phyloP scores from a whole-genome alignment of 225 moss, liverwort and hornwort species.

The Polytrichum formosum region DNA sequence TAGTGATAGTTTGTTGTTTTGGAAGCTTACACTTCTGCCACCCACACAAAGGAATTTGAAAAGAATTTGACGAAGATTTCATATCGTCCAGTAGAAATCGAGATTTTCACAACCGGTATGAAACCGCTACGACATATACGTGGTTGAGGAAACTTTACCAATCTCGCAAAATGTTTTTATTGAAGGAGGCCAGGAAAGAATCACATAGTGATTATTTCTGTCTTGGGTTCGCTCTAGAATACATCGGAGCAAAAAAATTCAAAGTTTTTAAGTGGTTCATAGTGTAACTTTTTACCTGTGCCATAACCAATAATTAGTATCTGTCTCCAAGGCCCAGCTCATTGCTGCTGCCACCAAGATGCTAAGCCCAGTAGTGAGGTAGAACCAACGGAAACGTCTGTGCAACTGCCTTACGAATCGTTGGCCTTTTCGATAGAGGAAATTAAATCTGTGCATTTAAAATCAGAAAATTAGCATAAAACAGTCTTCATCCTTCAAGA shows the following conservation, averaged over 20 bases:
- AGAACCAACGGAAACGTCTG: slow-evolving; percentile 60
- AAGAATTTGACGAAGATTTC: too few species aligned
- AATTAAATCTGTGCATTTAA: slow-evolving; percentile 16
- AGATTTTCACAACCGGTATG: too few species aligned
- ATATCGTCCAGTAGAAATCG: too few species aligned
- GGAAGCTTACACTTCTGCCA: too few species aligned
- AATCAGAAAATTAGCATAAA: neutral
- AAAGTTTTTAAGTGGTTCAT: too few species aligned
- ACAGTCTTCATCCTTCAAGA: too few species aligned
- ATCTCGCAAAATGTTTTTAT: too few species aligned
- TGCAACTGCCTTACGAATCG: slow-evolving; percentile 24
- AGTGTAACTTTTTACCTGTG: slow-evolving; percentile 56
- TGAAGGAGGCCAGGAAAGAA: too few species aligned
- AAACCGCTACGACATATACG: too few species aligned
- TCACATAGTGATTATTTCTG: neutral
- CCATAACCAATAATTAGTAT: slow-evolving; percentile 82
- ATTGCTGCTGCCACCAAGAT: slow-evolving; percentile 52
- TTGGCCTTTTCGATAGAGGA: slow-evolving; percentile 20
- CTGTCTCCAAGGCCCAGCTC: slow-evolving; percentile 67
- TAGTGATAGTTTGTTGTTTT: too few species aligned
- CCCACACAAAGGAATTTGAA: too few species aligned
- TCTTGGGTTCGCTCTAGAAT: neutral
- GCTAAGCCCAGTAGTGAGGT: slow-evolving; percentile 49
- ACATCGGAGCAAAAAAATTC: neutral
- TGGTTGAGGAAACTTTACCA: too few species aligned